Conservation (phyloP, 2,329 filamentous ascomycete genomes). For the Colletotrichum tropicicola region DNA sequence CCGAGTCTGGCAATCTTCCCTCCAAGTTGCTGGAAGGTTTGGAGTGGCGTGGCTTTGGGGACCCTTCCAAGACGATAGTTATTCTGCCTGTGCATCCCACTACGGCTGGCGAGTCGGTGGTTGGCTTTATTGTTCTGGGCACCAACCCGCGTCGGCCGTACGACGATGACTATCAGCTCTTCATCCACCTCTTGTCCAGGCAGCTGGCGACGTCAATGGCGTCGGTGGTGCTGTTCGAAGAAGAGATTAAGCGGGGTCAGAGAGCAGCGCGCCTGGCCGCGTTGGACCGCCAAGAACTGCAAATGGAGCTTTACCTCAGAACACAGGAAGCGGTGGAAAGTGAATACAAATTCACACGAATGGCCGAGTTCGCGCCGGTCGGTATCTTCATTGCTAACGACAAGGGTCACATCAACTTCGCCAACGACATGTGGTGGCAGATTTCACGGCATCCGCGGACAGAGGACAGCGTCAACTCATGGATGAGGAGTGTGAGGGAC, state of each 20-base stretch:
- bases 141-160: constrained; percentile 82
- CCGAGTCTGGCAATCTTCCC: constrained; percentile 74
- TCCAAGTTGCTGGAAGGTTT: constrained; percentile 71
- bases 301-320: constrained; percentile 74
- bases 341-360: constrained; percentile 82
- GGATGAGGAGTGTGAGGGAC: constrained; percentile 77
- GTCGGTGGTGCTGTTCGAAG: constrained; percentile 83
- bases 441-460: constrained; percentile 74
- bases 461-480: constrained; percentile 66
- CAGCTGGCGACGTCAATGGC: constrained; percentile 84
- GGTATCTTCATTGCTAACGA: constrained; percentile 87
- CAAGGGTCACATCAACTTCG: constrained; percentile 76
- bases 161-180: constrained; percentile 82
- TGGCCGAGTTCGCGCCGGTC: constrained; percentile 86
- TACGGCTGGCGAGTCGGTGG: constrained; percentile 72
- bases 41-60: constrained; percentile 75
- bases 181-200: constrained; percentile 77
- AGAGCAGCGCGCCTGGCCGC: constrained; percentile 78
- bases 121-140: constrained; percentile 83
- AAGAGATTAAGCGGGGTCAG: constrained; percentile 81
- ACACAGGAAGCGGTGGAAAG: constrained; percentile 71
- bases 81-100: constrained; percentile 84
- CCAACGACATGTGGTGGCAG: constrained; percentile 82
- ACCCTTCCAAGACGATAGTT: constrained; percentile 75
- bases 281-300: constrained; percentile 79